These are phyloP conservation scores for Parietichytrium sp. DNA, from an alignment of 108 stramenopile genomes.

Conservation along the genomic window DNA sequence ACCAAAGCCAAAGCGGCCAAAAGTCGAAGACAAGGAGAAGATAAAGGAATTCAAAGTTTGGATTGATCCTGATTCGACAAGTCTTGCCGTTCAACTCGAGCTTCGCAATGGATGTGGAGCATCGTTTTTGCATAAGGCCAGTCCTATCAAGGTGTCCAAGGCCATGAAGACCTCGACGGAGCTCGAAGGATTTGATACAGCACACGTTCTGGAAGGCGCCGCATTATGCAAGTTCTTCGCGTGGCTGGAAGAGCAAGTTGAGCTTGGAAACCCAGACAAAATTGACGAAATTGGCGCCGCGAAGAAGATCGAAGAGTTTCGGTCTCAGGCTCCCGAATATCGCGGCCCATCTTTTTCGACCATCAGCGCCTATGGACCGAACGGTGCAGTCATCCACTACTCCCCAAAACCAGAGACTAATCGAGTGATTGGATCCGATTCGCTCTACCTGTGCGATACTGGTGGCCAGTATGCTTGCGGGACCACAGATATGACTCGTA, in stretches of 20 bases:
- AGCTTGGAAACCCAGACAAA: constrained; percentile 52
- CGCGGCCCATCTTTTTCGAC: constrained; percentile 81
- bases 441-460: constrained; percentile 79
- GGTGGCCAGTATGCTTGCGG: constrained; percentile 91
- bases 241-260: constrained; percentile 76
- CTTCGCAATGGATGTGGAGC: not conserved
- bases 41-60: not conserved
- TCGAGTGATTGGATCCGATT: constrained; percentile 49
- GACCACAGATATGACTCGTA: constrained; percentile 93
- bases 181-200: constrained; percentile 82
- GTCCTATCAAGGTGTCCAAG: constrained; percentile 87
- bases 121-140: constrained; percentile 49
- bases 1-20: not conserved
- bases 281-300: constrained; percentile 85
- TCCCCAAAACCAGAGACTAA: constrained; percentile 55
- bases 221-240: constrained; percentile 86
- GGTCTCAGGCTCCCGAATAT: constrained; percentile 75
- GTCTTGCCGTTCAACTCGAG: not conserved
- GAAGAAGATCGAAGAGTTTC: constrained; percentile 72
- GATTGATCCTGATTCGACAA: constrained; percentile 23
- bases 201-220: constrained; percentile 90
- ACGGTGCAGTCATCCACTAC: constrained; percentile 97
- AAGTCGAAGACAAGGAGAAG: not conserved
- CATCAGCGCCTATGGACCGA: constrained; percentile 87
- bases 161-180: constrained; percentile 85